Evolutionary conservation across 2,329 filamentous ascomycete genomes (phyloP).

Genomic region (Aspergillus fumigatus): DNA sequence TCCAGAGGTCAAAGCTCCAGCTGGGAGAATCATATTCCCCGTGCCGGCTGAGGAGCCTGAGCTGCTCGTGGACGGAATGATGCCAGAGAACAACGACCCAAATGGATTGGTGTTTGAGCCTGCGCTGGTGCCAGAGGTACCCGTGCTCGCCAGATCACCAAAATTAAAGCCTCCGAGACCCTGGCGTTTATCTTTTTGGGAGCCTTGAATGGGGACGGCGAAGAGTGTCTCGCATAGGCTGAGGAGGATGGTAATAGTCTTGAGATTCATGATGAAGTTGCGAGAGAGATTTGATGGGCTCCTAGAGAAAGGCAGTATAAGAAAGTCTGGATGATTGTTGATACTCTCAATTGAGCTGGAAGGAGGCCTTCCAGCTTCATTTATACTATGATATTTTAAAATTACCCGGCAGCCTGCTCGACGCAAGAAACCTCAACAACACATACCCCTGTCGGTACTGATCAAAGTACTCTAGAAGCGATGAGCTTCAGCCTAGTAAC

Average conservation of each 20-base stretch:
- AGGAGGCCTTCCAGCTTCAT: not conserved
- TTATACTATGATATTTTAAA: not conserved
- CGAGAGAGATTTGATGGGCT: not conserved
- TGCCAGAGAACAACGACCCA: not conserved
- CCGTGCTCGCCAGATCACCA: not conserved
- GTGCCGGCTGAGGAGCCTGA: not conserved
- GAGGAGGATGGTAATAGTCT: not conserved
- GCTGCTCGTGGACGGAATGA: not conserved
- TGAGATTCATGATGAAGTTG: not conserved
- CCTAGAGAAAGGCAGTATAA: not conserved
- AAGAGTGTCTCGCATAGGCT: not conserved
- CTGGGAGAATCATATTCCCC: not conserved
- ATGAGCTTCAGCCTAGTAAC: not conserved
- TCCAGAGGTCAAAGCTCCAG: not conserved
- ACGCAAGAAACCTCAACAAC: not conserved
- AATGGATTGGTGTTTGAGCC: not conserved
- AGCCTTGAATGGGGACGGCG: not conserved
- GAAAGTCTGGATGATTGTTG: not conserved
- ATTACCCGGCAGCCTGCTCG: not conserved
- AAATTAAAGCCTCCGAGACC: not conserved
- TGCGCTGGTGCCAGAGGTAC: not conserved
- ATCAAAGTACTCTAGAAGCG: not conserved
- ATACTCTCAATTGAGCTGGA: not conserved
- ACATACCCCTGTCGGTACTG: not conserved
- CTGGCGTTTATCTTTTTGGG: not conserved